phyloP scores from a whole-genome alignment of 345 rosid genomes.

The Clarkia xantiana region DNA sequence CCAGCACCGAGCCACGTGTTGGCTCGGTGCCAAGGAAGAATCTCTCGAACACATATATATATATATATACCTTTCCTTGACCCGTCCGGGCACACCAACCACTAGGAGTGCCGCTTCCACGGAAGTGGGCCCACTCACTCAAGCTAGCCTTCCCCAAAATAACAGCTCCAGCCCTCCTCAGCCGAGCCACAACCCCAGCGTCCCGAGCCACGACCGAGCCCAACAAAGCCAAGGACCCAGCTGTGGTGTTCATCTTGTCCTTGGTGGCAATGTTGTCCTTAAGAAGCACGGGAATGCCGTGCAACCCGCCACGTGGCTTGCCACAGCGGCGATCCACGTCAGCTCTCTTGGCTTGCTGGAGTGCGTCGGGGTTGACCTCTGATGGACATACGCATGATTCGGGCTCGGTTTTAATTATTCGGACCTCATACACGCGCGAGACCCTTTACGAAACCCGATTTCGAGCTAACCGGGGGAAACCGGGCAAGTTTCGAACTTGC shows the following conservation, averaged over 20 bases:
- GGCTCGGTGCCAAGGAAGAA: no score
- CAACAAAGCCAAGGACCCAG: slow-evolving; percentile 52
- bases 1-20: no score
- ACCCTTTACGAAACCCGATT: no score
- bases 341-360: slow-evolving; percentile 37
- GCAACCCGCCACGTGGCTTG: slow-evolving; percentile 21
- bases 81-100: slow-evolving; percentile 53
- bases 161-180: slow-evolving; percentile 48
- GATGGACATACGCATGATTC: no score
- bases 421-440: no score
- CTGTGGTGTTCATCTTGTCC: slow-evolving; percentile 54
- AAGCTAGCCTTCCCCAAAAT: slow-evolving; percentile 69
- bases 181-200: slow-evolving; percentile 46
- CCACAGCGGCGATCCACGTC: slow-evolving; percentile 29
- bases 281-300: slow-evolving; percentile 55
- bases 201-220: slow-evolving; percentile 49
- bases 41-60: no score
- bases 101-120: slow-evolving; percentile 10
- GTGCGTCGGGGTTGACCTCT: slow-evolving; percentile 62
- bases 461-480: no score
- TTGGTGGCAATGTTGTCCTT: slow-evolving; percentile 59
- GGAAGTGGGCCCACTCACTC: slow-evolving; percentile 47
- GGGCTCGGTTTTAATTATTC: no score
- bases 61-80: slow-evolving; percentile 54
- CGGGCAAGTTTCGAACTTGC: no score